A percentile compares a stretch with the other conserved stretches of the same genome.
Evolutionary conservation across 2,329 filamentous ascomycete species (phyloP).

Genomic region (Penicillium crustosum): DNA sequence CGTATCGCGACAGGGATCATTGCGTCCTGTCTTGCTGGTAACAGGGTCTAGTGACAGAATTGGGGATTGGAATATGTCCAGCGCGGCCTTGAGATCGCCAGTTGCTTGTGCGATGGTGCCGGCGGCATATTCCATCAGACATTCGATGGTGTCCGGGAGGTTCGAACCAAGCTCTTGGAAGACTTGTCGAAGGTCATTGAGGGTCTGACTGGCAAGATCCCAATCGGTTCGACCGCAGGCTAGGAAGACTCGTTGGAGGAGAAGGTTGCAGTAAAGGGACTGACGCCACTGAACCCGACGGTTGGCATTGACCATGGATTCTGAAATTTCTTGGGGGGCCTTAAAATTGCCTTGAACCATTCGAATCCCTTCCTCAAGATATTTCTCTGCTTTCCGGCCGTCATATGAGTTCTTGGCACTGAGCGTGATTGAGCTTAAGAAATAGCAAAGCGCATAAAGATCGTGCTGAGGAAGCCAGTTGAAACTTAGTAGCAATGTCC

Average conservation of each 20-base stretch:
- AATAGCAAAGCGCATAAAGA: constrained; percentile 59
- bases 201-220: constrained; percentile 59
- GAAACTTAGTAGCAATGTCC: constrained; percentile 52
- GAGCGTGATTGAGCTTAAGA: constrained; percentile 58
- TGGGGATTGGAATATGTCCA: constrained; percentile 64
- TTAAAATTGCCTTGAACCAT: constrained; percentile 48
- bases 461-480: constrained; percentile 62
- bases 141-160: constrained; percentile 45
- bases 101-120: constrained; percentile 75
- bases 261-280: constrained; percentile 66
- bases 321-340: constrained; percentile 43
- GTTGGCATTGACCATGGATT: constrained; percentile 60
- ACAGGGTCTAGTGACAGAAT: constrained; percentile 56
- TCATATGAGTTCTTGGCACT: constrained; percentile 57
- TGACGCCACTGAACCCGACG: constrained; percentile 63
- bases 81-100: constrained; percentile 68
- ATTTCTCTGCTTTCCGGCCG: constrained; percentile 55
- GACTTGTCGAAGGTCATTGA: constrained; percentile 55
- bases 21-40: constrained; percentile 40
- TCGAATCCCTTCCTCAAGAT: constrained; percentile 58
- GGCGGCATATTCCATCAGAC: constrained; percentile 68
- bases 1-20: constrained; percentile 61
- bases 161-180: constrained; percentile 45
- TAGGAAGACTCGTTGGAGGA: constrained; percentile 69
- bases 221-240: constrained; percentile 71